Conservation (phyloP, 2,329 filamentous ascomycete species). For the Cryphonectria nitschkei region DNA sequence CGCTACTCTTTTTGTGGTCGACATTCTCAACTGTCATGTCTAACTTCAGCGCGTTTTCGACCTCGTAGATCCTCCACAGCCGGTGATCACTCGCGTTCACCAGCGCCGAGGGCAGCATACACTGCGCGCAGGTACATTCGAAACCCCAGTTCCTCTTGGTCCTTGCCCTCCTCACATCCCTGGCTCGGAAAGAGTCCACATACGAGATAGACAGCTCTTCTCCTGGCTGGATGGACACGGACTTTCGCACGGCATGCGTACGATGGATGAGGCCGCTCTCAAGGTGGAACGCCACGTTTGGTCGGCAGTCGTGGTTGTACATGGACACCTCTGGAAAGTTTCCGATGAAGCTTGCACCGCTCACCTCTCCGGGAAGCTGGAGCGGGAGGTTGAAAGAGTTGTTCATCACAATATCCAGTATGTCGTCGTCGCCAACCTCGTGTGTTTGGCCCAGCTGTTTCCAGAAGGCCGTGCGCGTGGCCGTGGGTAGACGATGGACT, state of each 20-base stretch:
- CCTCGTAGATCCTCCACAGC: conserved; percentile 36
- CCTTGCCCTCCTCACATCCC: conserved; percentile 36
- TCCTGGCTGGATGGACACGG: conserved; percentile 32
- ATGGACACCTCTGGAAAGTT: conserved; percentile 44
- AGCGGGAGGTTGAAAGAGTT: conserved; percentile 29
- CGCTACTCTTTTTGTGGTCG: neutral
- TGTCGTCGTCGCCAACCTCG: conserved; percentile 22
- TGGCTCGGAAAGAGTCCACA: conserved; percentile 41
- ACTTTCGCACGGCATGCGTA: conserved; percentile 41
- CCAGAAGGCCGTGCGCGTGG: conserved; percentile 23
- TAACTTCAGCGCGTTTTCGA: conserved; percentile 36
- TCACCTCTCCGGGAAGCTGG: neutral
- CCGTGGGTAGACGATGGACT: conserved; percentile 8
- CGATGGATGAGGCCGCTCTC: conserved; percentile 43
- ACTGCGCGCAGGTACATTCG: conserved; percentile 43
- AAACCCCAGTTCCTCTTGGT: conserved; percentile 44
- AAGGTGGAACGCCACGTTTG: conserved; percentile 44
- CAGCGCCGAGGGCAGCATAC: conserved; percentile 34
- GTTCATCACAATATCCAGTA: conserved; percentile 28
- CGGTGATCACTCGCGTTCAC: conserved; percentile 37
- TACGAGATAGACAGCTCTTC: conserved; percentile 49
- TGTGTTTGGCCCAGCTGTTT: conserved; percentile 23
- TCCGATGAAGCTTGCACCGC: conserved; percentile 31
- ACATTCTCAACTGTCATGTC: neutral
- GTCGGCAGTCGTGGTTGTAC: conserved; percentile 48